Base-by-base conservation (phyloP, 2,329 filamentous ascomycete species). In the Colletotrichum sp. region DNA sequence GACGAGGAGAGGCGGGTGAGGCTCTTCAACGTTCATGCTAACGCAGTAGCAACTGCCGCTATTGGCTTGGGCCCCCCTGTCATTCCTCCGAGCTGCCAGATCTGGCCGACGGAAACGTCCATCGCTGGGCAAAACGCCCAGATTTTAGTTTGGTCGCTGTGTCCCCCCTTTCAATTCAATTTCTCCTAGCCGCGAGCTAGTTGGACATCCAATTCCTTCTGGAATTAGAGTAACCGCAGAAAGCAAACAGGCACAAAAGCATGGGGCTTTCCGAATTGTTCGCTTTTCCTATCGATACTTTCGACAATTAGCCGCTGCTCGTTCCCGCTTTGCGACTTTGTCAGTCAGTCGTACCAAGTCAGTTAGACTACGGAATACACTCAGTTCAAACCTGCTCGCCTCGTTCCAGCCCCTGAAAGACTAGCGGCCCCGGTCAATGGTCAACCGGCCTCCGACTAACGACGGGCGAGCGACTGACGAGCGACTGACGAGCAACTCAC, bases 111-210 rank as follows among this genome's bases (percentile, higher is more conserved):
- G 32, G 63, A 76, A 73, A 76, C 69, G 55, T 36, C 62, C 39
- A 62, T 59, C 26, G 62, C 72, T 75, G 62, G 72, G 72, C 72
- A 34, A 63, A 67, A 63, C 69, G 69, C 73, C 57, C 39, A 76
- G 73, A 34, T 49, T 34, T 68, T 55, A 30, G 62, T 63, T 67
- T 34, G 30, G 63, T 52, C 44, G 9, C 44, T 49, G 44, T 49
- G 18, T 49, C 44, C 44, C 44, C 44, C 28, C 30, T 44, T 73
- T 52, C 26, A 32, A 60, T 49, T 21, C 26, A 67, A 32, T 21
- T 44, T 60, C 52, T 34, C 21, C 8, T 36, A 55, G 57, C 10
- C 30, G 15, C n/a, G 57, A 65, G 64, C 70, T 59, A 75, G 30
- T 39, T 34, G 9, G 21, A 75, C 68, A 57, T 36, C 15, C 24